Base-by-base conservation (phyloP, 805 yeast species). In the Starmerella apis region DNA sequence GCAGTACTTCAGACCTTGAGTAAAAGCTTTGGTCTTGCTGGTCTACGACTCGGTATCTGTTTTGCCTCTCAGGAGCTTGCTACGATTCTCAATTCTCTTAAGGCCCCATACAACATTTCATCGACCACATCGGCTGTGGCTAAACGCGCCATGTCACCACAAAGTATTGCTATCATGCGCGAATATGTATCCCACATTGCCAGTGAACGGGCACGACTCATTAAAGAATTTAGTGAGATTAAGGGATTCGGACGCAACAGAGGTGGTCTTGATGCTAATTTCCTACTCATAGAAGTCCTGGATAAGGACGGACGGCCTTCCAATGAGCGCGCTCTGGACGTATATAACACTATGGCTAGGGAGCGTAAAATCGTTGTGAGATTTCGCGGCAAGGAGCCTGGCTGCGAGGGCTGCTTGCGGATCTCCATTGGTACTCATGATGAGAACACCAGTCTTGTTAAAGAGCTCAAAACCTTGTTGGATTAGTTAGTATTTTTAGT, bases 21-120 rank as follows among this genome's bases (percentile, higher is more conserved):
- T 18, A 92, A 92, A 63, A 82, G 97, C 0, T 92, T 92, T 68
- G 98, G 98, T 18, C 75, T 92, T 48, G 98, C 98, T 3, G 97
- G 96, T 41, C 82, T 88, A 45, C 76, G 98, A 59, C 66, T 90
- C 38, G 98, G 98, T 23, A 71, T 87, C 53, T 80, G 95, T 1
- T 90, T 65, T 61, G 74, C 88, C 3, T 69, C 75, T 16, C 68
- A 71, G 13, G 76, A 75, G 53, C 69, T 92, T 43, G 76, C 95
- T 0, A 59, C 65, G 4, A 75, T 84, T 44, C 68, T 92, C 59
- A 92, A 92, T 65, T 78, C 94, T 22, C 81, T 90, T 83, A 92
- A 92, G 64, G 95, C 94, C 32, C 98, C 98, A 2, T 92, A 92
- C 68, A 92, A 90, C 65, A 84, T 92, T 50, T 85, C 95, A 8